These are phyloP conservation scores for Aspergillus novoparasiticus DNA, from an alignment of 2,329 filamentous ascomycete genomes.

Conservation along the genomic window DNA sequence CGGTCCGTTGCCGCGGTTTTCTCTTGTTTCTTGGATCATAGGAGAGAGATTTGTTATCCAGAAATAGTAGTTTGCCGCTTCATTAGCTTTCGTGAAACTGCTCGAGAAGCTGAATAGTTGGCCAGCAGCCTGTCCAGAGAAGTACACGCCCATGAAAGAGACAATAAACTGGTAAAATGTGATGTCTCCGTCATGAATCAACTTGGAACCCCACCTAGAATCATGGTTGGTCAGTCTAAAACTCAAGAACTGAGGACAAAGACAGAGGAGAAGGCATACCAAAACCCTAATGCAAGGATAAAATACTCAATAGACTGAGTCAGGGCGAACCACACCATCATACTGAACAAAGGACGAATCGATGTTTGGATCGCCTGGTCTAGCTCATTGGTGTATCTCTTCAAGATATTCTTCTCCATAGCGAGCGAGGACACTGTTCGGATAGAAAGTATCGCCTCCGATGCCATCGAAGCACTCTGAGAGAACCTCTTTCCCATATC, in stretches of 20 bases:
- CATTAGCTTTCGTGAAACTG: conserved; percentile 54
- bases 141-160: conserved; percentile 48
- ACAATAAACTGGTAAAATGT: conserved; percentile 42
- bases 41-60: conserved; percentile 45
- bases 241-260: background rate
- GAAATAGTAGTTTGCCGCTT: conserved; percentile 53
- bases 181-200: conserved; percentile 55
- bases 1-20: conserved; percentile 37
- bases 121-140: conserved; percentile 28
- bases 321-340: conserved; percentile 32
- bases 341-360: conserved; percentile 22
- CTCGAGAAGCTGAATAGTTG: conserved; percentile 36
- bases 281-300: conserved; percentile 33
- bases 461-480: conserved; percentile 46
- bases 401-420: conserved; percentile 44
- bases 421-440: conserved; percentile 52
- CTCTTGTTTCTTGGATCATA: conserved; percentile 47
- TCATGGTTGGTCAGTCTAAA: background rate
- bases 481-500: conserved; percentile 35
- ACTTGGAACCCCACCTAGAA: conserved; percentile 59
- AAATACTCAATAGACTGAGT: conserved; percentile 32
- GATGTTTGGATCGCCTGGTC: conserved; percentile 27
- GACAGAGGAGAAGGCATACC: conserved; percentile 8
- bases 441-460: conserved; percentile 51
- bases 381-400: conserved; percentile 25